Conservation (phyloP, 495 filamentous ascomycete species). For the Hyaloscypha variabilis region DNA sequence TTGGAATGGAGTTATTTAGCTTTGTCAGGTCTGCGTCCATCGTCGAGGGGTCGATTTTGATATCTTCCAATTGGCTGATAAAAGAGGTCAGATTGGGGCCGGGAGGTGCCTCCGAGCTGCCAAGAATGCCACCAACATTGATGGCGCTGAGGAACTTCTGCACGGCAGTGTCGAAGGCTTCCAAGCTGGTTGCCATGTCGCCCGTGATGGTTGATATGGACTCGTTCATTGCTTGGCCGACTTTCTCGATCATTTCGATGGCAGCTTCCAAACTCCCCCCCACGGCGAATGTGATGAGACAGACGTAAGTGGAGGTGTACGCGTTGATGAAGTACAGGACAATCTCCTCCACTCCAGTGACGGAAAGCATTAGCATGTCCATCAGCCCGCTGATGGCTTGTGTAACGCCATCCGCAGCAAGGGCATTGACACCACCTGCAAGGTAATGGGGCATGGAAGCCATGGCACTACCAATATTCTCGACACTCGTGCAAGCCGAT, state of each 20-base stretch:
- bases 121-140: slow-evolving; percentile 37
- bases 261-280: slow-evolving; percentile 74
- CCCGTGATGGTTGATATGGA: slow-evolving; percentile 66
- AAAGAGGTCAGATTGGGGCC: slow-evolving; percentile 59
- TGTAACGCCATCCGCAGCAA: slow-evolving; percentile 77
- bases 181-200: slow-evolving; percentile 58
- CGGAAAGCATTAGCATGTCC: slow-evolving; percentile 70
- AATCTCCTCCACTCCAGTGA: slow-evolving; percentile 84
- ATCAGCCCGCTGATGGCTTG: slow-evolving; percentile 76
- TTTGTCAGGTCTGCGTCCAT: slow-evolving; percentile 65
- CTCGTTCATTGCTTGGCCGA: slow-evolving; percentile 71
- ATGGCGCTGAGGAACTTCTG: slow-evolving; percentile 56
- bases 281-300: slow-evolving; percentile 80
- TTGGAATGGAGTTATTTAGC: slow-evolving; percentile 78
- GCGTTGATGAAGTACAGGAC: slow-evolving; percentile 89
- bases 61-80: slow-evolving; percentile 65
- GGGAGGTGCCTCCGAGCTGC: slow-evolving; percentile 43
- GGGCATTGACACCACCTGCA: slow-evolving; percentile 81
- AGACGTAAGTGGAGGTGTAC: slow-evolving; percentile 85
- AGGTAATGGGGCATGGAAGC: slow-evolving; percentile 97
- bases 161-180: slow-evolving; percentile 59
- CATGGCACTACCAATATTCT: slow-evolving; percentile 92
- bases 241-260: slow-evolving; percentile 68
- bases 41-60: slow-evolving; percentile 64
- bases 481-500: slow-evolving; percentile 87